Percentiles rank a stretch among this genome's conserved stretches.
phyloP scores from a whole-genome alignment of 2,329 filamentous ascomycete genomes.

The Diaporthe batatas region DNA sequence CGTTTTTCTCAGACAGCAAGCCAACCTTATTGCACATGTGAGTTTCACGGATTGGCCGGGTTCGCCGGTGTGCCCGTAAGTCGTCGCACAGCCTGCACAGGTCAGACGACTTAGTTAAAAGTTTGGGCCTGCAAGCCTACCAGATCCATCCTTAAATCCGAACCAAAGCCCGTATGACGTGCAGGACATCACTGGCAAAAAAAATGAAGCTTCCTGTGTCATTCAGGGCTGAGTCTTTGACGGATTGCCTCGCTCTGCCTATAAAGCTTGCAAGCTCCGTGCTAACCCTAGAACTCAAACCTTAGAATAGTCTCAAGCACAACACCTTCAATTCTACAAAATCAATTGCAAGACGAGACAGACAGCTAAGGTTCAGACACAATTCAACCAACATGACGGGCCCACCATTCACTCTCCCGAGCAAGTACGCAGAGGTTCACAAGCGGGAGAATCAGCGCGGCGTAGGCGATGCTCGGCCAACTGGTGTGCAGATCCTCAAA shows the following conservation, averaged over 20 bases:
- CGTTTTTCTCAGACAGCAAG: no score
- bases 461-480: constrained; percentile 53
- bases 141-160: constrained; percentile 15
- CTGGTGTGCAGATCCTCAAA: constrained; percentile 52
- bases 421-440: constrained; percentile 43
- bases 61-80: not conserved
- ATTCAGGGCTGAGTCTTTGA: not conserved
- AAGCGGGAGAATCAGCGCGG: constrained; percentile 45
- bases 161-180: constrained; percentile 10
- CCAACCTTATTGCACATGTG: no score
- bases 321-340: not conserved
- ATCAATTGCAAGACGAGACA: no score
- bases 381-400: constrained; percentile 9
- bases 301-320: not conserved
- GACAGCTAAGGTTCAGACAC: no score
- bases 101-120: not conserved
- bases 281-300: no score
- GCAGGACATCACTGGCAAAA: not conserved
- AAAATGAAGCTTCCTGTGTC: not conserved
- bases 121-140: not conserved
- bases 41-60: not conserved
- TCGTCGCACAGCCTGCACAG: not conserved
- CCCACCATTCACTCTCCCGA: constrained; percentile 29
- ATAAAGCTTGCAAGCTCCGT: constrained; percentile 7
- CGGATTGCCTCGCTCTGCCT: not conserved